Conservation (phyloP, 495 filamentous ascomycete genomes). For the Trichodelitschia bisporula region DNA sequence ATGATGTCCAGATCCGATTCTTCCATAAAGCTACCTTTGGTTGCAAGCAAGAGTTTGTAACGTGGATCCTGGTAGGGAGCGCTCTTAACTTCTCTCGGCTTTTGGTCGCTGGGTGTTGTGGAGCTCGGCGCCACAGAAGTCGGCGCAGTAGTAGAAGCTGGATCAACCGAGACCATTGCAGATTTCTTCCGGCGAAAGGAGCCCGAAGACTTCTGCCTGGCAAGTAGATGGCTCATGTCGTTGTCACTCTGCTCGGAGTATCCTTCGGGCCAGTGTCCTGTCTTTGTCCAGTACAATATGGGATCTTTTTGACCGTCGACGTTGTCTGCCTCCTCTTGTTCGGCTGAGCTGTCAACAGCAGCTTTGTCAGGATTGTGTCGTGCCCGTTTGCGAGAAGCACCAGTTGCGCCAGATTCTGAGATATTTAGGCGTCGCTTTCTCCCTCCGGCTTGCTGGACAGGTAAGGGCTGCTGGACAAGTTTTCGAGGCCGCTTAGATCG, state of each 20-base stretch:
- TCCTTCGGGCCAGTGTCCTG: conserved; percentile 17
- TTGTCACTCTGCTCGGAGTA: conserved; percentile 9
- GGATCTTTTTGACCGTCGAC: too few species aligned
- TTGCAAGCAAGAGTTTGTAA: neutral
- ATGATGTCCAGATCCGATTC: conserved; percentile 1
- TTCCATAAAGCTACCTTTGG: conserved; percentile 2
- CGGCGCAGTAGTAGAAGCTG: conserved; percentile 14
- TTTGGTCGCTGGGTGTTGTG: conserved; percentile 18
- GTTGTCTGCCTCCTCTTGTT: too few species aligned
- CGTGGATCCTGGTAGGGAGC: conserved; percentile 13
- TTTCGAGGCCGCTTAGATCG: too few species aligned
- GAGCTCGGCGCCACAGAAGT: conserved; percentile 11
- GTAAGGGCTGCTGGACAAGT: too few species aligned
- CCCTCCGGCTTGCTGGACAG: too few species aligned
- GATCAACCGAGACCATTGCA: conserved; percentile 9
- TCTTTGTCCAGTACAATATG: too few species aligned
- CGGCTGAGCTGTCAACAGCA: too few species aligned
- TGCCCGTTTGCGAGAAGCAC: too few species aligned
- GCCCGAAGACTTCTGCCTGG: conserved; percentile 14
- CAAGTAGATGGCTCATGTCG: conserved; percentile 10
- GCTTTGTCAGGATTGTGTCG: too few species aligned
- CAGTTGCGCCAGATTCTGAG: too few species aligned
- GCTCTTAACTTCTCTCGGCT: conserved; percentile 17
- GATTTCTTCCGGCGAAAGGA: conserved; percentile 16
- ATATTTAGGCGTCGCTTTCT: too few species aligned